Percentiles rank a stretch among this genome's conserved stretches.
phyloP scores from a whole-genome alignment of 441 rosid genomes.

The Macaranga tanarius region DNA sequence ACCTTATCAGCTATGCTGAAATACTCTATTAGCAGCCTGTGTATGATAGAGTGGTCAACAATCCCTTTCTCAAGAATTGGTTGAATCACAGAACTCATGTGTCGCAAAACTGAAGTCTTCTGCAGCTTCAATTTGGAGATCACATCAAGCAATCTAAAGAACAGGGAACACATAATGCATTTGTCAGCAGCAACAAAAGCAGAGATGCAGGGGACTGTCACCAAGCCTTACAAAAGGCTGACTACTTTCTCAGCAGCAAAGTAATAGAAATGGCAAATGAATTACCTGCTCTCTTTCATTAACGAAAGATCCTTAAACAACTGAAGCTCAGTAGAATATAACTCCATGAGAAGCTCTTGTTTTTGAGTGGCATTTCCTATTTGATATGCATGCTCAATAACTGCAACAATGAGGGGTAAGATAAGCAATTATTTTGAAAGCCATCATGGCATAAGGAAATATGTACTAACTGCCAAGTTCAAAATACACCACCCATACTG shows the following conservation, averaged over 20 bases:
- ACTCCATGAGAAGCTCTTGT: constrained; percentile 83
- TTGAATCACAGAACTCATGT: constrained; percentile 73
- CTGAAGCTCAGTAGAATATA: constrained; percentile 88
- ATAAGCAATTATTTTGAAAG: neutral
- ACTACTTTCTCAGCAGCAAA: neutral
- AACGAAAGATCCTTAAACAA: constrained; percentile 71
- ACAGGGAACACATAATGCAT: constrained; percentile 9
- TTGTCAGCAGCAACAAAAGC: neutral
- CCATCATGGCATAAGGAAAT: constrained; percentile 3
- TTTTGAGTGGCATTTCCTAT: constrained; percentile 75
- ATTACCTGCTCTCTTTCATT: constrained; percentile 70
- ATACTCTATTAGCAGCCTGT: constrained; percentile 73
- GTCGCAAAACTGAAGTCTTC: constrained; percentile 62
- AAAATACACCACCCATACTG: neutral
- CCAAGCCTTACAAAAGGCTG: neutral
- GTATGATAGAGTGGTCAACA: constrained; percentile 81
- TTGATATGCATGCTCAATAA: constrained; percentile 81
- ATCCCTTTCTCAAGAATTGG: constrained; percentile 96
- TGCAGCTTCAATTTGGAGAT: constrained; percentile 68
- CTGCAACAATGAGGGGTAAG: constrained; percentile 32
- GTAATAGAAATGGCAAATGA: neutral
- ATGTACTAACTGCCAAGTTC: neutral
- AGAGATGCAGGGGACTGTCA: neutral
- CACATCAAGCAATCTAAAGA: constrained; percentile 71
- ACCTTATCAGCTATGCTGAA: constrained; percentile 85